Base-by-base conservation (phyloP, 2,329 filamentous ascomycete species). In the Chaetothyriales sp. region DNA sequence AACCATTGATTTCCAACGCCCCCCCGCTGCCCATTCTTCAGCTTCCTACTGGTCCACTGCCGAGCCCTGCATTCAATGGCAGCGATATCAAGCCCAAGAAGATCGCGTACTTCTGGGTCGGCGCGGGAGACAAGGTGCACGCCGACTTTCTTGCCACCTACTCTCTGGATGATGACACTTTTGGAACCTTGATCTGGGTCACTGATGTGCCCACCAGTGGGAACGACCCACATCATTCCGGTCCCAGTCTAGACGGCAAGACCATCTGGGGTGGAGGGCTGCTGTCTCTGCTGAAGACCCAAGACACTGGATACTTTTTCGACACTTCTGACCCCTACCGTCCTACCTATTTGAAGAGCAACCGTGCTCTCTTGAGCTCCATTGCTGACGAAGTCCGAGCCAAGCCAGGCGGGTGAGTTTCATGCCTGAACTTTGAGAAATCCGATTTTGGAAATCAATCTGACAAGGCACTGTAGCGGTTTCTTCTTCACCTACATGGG, bases 81-180 rank as follows among this genome's bases (percentile, higher is more conserved):
- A 76, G 74, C 61, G 67, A 76, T 54, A 73, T 81, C 61, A 76
- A 75, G 66, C 78, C 79, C 25, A 82, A 81, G 73, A 82, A 82
- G 69, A 77, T 82, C 61, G 79, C 77, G 0, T 81, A 81, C 65
- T 81, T 81, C 67, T 81, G 77, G 77, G 80, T 77, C 49, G 78
- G 73, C 18, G 70, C 78, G 33, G 78, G 76, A 37, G 77, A 81
- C 60, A 81, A 81, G 60, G 60, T 72, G 46, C 77, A 81, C 64
- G 74, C 74, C 61, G 72, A 81, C 57, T 81, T 81, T 63, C 64
- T 81, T 44, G 75, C 75, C 1, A 78, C 77, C 0, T 74, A 76
- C 63, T 77, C 73, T 61, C 71, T 81, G 4, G 78, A 81, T 56
- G 78, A 81, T 68, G 77, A 79, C 51, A 81, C 77, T 4, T 81